phyloP scores from a whole-genome alignment of 768 basidiomycete genomes.

The Collybiopsis luxurians region DNA sequence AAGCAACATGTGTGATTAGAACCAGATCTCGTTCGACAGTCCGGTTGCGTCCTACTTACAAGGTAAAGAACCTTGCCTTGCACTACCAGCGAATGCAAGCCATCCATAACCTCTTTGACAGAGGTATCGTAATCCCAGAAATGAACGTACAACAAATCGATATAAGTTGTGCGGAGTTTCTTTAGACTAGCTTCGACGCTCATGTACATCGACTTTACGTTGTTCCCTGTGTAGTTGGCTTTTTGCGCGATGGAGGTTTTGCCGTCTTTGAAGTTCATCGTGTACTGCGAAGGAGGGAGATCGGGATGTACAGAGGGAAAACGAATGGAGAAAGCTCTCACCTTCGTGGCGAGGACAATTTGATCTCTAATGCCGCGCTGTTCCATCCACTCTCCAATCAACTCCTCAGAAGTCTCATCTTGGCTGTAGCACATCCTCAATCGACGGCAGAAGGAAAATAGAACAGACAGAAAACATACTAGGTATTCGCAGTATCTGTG shows the following conservation, averaged over 20 bases:
- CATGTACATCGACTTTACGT: conserved; percentile 31
- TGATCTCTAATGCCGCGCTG: conserved; percentile 33
- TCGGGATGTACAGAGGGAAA: no score
- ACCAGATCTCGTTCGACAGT: no score
- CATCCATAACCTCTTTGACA: conserved; percentile 45
- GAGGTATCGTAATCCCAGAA: conserved; percentile 48
- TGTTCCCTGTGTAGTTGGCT: conserved; percentile 34
- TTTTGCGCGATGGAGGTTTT: conserved; percentile 10
- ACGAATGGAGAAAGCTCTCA: no score
- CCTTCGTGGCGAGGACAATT: conserved; percentile 38
- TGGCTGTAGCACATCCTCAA: conserved; percentile 21
- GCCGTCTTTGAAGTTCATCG: conserved; percentile 17
- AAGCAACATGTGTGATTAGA: not conserved
- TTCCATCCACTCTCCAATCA: conserved; percentile 3
- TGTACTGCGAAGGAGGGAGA: conserved; percentile 16
- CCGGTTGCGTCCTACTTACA: no score
- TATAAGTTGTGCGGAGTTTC: conserved; percentile 57
- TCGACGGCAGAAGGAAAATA: no score
- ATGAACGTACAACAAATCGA: conserved; percentile 58
- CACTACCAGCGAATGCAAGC: conserved; percentile 38
- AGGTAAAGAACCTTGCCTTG: conserved; percentile 44
- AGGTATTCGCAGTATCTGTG: conserved; percentile 44
- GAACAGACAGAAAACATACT: conserved; percentile 27
- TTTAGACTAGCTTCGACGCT: conserved; percentile 14
- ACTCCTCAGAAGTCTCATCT: conserved; percentile 20